Percentiles rank a stretch among this genome's conserved stretches.
These are phyloP conservation scores for Paramecium primaurelia DNA, from an alignment of 73 alveolate species.

Conservation along the genomic window DNA sequence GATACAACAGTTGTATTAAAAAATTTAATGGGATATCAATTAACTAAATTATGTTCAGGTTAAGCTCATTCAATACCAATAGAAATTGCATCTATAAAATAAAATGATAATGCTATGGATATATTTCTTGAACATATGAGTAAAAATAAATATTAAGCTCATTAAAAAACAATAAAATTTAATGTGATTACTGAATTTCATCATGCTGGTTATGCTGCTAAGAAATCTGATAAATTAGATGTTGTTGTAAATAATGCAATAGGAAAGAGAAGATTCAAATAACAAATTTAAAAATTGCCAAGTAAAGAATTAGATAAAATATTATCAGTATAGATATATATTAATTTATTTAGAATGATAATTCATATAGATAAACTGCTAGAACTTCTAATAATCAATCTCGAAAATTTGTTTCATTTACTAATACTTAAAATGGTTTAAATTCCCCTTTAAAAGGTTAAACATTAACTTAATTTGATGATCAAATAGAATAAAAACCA, in stretches of 20 bases:
- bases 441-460: neutral
- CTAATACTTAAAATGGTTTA: neutral
- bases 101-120: slow-evolving; percentile 6
- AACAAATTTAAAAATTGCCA: neutral
- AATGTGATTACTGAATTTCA: slow-evolving; percentile 51
- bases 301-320: neutral
- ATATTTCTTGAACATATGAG: neutral
- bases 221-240: slow-evolving; percentile 43
- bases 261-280: slow-evolving; percentile 14
- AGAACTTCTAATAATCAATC: neutral
- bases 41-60: slow-evolving; percentile 26
- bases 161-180: slow-evolving; percentile 39
- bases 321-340: neutral
- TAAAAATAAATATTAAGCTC: slow-evolving; percentile 18
- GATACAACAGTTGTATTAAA: slow-evolving; percentile 71
- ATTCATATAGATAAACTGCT: neutral
- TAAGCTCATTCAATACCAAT: neutral
- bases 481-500: neutral
- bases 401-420: neutral
- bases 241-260: slow-evolving; percentile 49
- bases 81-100: slow-evolving; percentile 11
- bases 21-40: slow-evolving; percentile 66
- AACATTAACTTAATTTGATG: neutral
- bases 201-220: slow-evolving; percentile 60
- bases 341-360: neutral